phyloP scores from a whole-genome alignment of 2,329 filamentous ascomycete genomes.

The Phialophora macrospora region DNA sequence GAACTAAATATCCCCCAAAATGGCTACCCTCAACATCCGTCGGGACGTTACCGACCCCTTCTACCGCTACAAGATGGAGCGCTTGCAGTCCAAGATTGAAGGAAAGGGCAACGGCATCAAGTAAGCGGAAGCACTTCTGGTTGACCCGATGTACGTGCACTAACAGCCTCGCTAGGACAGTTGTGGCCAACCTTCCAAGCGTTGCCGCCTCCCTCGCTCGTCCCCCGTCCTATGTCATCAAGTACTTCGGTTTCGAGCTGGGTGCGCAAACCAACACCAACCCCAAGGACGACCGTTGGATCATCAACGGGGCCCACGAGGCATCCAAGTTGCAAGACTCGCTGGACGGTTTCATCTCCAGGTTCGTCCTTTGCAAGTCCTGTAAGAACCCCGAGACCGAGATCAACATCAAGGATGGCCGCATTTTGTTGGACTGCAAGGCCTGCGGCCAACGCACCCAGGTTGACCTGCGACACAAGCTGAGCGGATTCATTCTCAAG shows the following conservation, averaged over 20 bases:
- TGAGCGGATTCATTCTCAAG: constrained; percentile 97
- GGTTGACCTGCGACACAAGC: constrained; percentile 91
- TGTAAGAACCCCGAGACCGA: constrained; percentile 99
- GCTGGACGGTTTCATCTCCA: constrained; percentile 96
- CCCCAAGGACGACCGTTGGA: constrained; percentile 97
- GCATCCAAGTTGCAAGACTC: constrained; percentile 95
- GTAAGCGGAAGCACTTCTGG: constrained; percentile 39
- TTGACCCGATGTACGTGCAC: not conserved
- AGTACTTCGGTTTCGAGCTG: constrained; percentile 99
- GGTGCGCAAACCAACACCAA: constrained; percentile 98
- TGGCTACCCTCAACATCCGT: constrained; percentile 85
- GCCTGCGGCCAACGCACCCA: constrained; percentile 92
- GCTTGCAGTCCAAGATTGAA: constrained; percentile 97
- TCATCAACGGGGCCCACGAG: constrained; percentile 99
- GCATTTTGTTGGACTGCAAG: constrained; percentile 96
- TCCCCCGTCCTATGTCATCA: constrained; percentile 94
- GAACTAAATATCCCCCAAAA: constrained; percentile 63
- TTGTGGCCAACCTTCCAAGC: constrained; percentile 94
- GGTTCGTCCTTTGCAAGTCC: constrained; percentile 98
- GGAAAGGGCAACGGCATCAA: constrained; percentile 99
- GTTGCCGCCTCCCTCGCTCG: constrained; percentile 91
- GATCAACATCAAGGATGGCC: constrained; percentile 89
- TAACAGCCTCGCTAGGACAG: constrained; percentile 56
- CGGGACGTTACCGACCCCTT: constrained; percentile 93
- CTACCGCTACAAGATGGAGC: constrained; percentile 99